Base-by-base conservation (phyloP, 306 rosid genomes). In the Leucaena leucocephala region DNA sequence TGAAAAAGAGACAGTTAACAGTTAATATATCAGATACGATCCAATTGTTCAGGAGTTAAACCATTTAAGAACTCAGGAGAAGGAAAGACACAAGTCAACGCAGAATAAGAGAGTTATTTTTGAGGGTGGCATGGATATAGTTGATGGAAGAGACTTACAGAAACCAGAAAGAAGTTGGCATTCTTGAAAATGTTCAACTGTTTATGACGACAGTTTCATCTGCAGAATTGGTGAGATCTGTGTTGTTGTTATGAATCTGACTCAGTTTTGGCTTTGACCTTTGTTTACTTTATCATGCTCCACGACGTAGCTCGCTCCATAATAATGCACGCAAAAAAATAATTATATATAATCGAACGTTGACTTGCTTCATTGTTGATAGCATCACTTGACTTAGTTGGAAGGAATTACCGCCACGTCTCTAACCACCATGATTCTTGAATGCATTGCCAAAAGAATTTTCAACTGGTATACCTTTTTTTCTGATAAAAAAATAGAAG, bases 131-230 rank as follows among this genome's bases (percentile, higher is more conserved):
- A 76, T 63, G 33, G 21, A 39, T 8, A 22, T 19, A 8, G 3
- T 39, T 39, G 14, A 39, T 39, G 19, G 44, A 73, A 58, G 40
- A 8, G 27, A 75, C 85, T 81, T 69, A 81, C 77, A 39, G 55
- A 82, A 21, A 76, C 9, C 16, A 35, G 80, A 59, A 75, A 40
- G 58, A 78, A 4, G 76, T 16, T 66, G 72, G 21, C 34, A 5
- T 58, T 71, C 74, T 58, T 59, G 21, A 72, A 72, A 35, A 46
- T 7, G 43, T 49, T 49, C 40, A 5, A 19, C 12, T 66, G 42
- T 43, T 39, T 8, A 17, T 48, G 6, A 35, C 73, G 52, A 35
- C 65, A 54, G 71, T 13, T 71, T 52, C 82, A 17, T 68, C 35
- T 43, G 35, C 61, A 78, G 48, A 21, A 22, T 33, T 44, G 27